Evolutionary conservation across 257 asterid genomes (phyloP), one percentile per base, ranked within the genome.

Genomic region (Oldenlandia corymbosa): DNA sequence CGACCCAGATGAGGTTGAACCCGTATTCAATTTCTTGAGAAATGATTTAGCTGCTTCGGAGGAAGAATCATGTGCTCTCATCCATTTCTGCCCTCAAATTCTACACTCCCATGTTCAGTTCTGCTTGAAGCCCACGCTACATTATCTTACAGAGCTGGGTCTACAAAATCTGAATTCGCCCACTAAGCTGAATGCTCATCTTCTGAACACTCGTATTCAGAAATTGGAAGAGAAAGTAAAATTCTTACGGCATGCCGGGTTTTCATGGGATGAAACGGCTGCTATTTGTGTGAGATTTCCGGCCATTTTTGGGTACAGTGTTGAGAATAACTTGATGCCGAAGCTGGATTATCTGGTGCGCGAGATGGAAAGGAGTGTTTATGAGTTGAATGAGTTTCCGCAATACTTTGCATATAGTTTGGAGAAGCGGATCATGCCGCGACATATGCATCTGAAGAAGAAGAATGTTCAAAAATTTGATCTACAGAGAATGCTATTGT

Each of bases 331-430:
- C 53, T 59, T 77, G 66, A 5, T 24, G 73, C 82, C 82, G 0
- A 77, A 77, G 65, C 61, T 60, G 3, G 65, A 65, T 45, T 77
- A 77, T 57, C 66, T 77, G 60, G 75, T 64, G 32, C 37, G 32
- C 37, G 65, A 52, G 11, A 76, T 76, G 81, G 34, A 26, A 47
- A 68, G 70, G 66, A 62, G 66, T 64, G 4, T 64, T 39, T 59
- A 64, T 16, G 78, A 76, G 63, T 47, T 76, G 24, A 64, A 63
- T 21, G 42, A n/a, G 36, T 72, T 76, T 12, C 81, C 81, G 30
- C 78, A 76, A 32, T 76, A 72, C 64, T 76, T 76, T 5, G 81
- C 69, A 12, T 76, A 67, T 58, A 76, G 81, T 51, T 58, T 76
- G 65, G 17, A 67, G 49, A 72, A 72, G 58, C 20, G 81, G 67